Evolutionary conservation across 2,329 filamentous ascomycete genomes (phyloP), one percentile per base, ranked within the genome.

Genomic region (Fusarium protoensiforme): DNA sequence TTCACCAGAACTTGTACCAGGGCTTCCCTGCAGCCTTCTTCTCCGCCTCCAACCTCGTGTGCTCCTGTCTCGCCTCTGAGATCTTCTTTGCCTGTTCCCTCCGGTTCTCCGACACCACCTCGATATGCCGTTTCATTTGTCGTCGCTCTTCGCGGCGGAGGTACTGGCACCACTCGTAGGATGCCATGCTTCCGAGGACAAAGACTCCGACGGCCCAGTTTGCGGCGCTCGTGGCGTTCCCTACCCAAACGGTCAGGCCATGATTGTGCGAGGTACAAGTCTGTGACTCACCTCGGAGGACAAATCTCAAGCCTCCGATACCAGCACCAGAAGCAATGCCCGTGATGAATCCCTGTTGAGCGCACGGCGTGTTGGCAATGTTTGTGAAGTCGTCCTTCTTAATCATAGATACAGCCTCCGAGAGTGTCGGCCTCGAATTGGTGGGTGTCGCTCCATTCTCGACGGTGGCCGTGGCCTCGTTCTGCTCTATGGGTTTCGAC

Each of bases 161-260:
- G 75, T 91, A 92, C 78, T 95, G 91, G 84, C 96, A 98, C 78
- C 93, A 94, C 83, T 98, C 94, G 83, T 95, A 96, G 59, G 92
- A 92, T 33, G 88, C 87, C 54, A 93, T 85, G n/a, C 93, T 92
- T 8, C 89, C 89, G 22, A 92, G 80, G 27, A 92, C 86, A 81
- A 96, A 97, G 38, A 90, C 87, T 8, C 91, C 93, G 7, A 96
- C 94, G 0, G 94, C 95, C 93, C 94, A 97, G 78, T 97, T 97
- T 38, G 92, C 92, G 1, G 93, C 90, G 77, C 89, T 81, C 24
- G 73, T 61, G 3, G 78, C 76, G 38, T 80, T 82, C 33, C 81
- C 82, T 83, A n/a, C 5, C 43, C 9, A 48, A 48, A 35, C 29
- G 29, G 48, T 78, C 63, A 77, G 72, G 43, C 59, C 39, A 35